These are phyloP conservation scores for Mycosarcoma maydis DNA, from an alignment of 1,284 basidiomycete species.

Conservation along the genomic window DNA sequence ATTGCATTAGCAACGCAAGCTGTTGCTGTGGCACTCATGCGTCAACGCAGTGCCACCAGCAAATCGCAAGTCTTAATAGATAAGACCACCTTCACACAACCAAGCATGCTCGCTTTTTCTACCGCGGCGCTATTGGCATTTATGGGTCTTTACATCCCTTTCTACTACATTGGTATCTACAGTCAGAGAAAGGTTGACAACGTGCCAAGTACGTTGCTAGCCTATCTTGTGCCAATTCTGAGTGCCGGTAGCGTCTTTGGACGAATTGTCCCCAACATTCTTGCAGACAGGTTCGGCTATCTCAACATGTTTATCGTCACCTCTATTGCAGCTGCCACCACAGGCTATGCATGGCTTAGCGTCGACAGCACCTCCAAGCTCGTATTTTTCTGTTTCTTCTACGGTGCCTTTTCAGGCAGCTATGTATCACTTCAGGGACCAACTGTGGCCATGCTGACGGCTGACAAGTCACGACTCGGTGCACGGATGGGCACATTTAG, in stretches of 20 bases:
- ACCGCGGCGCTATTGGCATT: constrained; percentile 14
- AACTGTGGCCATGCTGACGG: background rate
- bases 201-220: constrained; percentile 1
- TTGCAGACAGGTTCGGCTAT: constrained; percentile 58
- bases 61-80: background rate
- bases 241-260: constrained; percentile 47
- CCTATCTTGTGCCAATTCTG: constrained; percentile 32
- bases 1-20: constrained; percentile 18
- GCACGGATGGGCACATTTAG: constrained; percentile 16
- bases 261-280: constrained; percentile 61
- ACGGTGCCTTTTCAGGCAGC: constrained; percentile 30
- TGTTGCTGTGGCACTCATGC: constrained; percentile 13
- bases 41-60: background rate
- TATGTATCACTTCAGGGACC: constrained; percentile 28
- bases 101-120: constrained; percentile 4
- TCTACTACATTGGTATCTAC: constrained; percentile 13
- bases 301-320: constrained; percentile 62
- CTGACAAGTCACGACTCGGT: constrained; percentile 1
- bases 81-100: constrained; percentile 5
- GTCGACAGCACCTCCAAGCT: constrained; percentile 5
- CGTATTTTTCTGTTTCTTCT: constrained; percentile 24
- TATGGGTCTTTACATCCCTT: constrained; percentile 28
- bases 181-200: background rate
- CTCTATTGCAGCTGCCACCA: constrained; percentile 47
- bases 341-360: constrained; percentile 24